Conservation (phyloP, 345 rosid genomes). For the Salix dunnii region DNA sequence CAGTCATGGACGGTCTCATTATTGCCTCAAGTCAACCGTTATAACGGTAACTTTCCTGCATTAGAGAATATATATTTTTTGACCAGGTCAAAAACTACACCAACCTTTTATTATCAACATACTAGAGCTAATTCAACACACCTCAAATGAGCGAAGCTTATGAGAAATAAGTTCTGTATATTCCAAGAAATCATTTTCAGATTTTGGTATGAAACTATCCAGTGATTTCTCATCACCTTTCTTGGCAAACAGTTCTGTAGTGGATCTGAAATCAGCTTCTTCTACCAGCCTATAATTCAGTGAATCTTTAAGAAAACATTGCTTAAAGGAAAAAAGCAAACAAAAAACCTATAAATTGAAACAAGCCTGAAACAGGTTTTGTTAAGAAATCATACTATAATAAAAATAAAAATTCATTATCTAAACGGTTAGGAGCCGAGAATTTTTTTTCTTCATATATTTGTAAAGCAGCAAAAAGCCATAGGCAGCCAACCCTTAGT, state of each 20-base stretch:
- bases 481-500: neutral
- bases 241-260: constrained; percentile 63
- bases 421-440: too few relatives aligned
- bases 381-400: neutral
- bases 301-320: constrained; percentile 1
- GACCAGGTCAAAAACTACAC: too few relatives aligned
- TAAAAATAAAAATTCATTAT: neutral
- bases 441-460: neutral
- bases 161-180: constrained; percentile 85
- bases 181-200: constrained; percentile 84
- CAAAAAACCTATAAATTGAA: neutral
- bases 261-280: constrained; percentile 80
- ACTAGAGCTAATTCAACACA: constrained; percentile 16
- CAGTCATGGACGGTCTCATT: constrained; percentile 69
- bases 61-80: neutral
- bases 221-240: constrained; percentile 56
- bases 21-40: constrained; percentile 68
- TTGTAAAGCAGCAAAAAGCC: neutral
- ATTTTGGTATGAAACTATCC: constrained; percentile 81
- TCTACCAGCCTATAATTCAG: constrained; percentile 64
- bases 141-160: constrained; percentile 74
- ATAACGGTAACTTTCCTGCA: constrained; percentile 89
- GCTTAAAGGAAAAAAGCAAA: neutral
- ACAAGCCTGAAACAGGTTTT: neutral
- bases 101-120: neutral